Evolutionary conservation across 169 alveolate species (phyloP).

Genomic region (Ichthyophthirius multifiliis): DNA sequence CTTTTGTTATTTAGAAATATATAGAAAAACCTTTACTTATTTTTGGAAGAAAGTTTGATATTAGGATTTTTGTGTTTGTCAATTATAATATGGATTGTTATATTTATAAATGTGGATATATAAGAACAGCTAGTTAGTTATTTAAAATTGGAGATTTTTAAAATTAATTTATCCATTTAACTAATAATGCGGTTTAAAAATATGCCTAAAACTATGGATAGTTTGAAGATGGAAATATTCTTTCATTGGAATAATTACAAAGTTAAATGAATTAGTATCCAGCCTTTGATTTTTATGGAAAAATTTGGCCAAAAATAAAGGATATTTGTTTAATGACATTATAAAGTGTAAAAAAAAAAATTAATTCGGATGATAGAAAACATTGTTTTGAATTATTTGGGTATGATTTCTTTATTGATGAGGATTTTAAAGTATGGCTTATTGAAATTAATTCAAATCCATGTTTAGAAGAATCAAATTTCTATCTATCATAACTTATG

Average conservation of each 20-base stretch:
- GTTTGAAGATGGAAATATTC: conserved; percentile 41
- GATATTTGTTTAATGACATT: background rate
- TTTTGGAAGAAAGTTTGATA: conserved; percentile 80
- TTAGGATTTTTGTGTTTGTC: conserved; percentile 71
- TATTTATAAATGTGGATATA: conserved; percentile 75
- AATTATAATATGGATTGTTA: conserved; percentile 53
- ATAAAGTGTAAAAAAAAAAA: conserved; percentile 18
- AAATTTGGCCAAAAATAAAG: background rate
- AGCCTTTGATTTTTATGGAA: background rate
- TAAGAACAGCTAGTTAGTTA: conserved; percentile 60
- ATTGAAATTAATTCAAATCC: conserved; percentile 80
- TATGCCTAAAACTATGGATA: conserved; percentile 53
- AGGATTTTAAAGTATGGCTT: conserved; percentile 59
- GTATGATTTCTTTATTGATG: conserved; percentile 77
- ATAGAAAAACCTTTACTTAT: conserved; percentile 79
- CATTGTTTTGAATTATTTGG: conserved; percentile 81
- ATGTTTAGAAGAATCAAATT: conserved; percentile 72
- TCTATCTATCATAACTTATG: conserved; percentile 46
- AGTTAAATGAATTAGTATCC: background rate
- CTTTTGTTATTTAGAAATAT: conserved; percentile 73
- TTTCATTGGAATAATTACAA: conserved; percentile 7
- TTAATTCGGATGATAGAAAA: conserved; percentile 36
- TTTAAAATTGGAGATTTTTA: conserved; percentile 48
- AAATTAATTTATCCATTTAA: conserved; percentile 58
- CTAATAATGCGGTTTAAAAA: conserved; percentile 60